A percentile compares a stretch with the other conserved stretches of the same genome.
Evolutionary conservation across 768 basidiomycete genomes (phyloP).

Genomic region (Tulasnella sp.): DNA sequence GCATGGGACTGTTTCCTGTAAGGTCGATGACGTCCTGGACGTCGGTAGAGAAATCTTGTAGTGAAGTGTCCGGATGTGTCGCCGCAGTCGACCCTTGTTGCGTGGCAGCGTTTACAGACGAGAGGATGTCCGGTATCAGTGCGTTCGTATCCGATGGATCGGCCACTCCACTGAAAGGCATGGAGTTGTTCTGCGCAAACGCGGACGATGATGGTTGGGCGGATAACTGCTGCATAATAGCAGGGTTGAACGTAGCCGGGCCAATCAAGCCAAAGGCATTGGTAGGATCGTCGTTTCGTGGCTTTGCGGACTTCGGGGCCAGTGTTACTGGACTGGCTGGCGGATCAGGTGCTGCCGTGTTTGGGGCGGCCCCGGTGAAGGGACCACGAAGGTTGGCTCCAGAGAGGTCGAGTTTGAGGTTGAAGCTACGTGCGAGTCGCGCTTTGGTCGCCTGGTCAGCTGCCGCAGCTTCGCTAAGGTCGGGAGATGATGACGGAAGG

Average conservation of each 20-base stretch:
- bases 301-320: slow-evolving; percentile 69
- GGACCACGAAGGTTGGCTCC: slow-evolving; percentile 47
- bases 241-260: not conserved
- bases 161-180: not conserved
- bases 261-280: not conserved
- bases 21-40: slow-evolving; percentile 17
- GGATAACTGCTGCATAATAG: not conserved
- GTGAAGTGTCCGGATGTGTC: not conserved
- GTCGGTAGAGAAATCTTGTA: not conserved
- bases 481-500: slow-evolving; percentile 51
- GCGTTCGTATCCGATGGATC: not conserved
- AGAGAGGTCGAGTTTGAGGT: slow-evolving; percentile 77
- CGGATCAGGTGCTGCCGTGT: not conserved
- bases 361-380: not conserved
- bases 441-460: not conserved
- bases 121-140: slow-evolving; percentile 1
- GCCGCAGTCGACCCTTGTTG: not conserved
- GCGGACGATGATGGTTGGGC: not conserved
- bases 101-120: not conserved
- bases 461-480: not conserved
- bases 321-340: slow-evolving; percentile 59
- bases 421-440: slow-evolving; percentile 32
- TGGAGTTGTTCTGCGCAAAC: not conserved
- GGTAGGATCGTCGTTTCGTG: slow-evolving; percentile 33
- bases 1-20: not conserved